Evolutionary conservation across 2,329 filamentous ascomycete genomes (phyloP).

Genomic region (Calonectria montana): DNA sequence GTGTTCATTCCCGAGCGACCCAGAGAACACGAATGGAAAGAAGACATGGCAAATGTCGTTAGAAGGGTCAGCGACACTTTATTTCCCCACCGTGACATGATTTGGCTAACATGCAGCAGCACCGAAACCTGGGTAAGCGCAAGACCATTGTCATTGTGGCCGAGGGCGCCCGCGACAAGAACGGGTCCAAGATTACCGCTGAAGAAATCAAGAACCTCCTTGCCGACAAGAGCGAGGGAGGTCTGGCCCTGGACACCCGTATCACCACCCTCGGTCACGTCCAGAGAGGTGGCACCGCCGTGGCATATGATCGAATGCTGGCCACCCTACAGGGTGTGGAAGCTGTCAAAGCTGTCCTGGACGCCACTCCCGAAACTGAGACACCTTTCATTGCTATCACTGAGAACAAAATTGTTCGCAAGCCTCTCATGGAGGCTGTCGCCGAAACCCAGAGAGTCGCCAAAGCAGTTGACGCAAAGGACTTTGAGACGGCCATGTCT

Average conservation of each 20-base stretch:
- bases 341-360: conserved; percentile 90
- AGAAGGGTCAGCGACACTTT: conserved; percentile 66
- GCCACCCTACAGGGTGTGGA: conserved; percentile 94
- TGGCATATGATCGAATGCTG: conserved; percentile 94
- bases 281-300: conserved; percentile 93
- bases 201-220: conserved; percentile 88
- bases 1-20: conserved; percentile 97
- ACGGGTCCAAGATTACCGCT: conserved; percentile 86
- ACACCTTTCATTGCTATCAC: conserved; percentile 96
- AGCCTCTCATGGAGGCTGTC: conserved; percentile 90
- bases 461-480: conserved; percentile 82
- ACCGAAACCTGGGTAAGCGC: conserved; percentile 89
- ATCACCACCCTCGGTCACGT: conserved; percentile 97
- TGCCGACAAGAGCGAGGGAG: conserved; percentile 72
- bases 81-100: neutral
- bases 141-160: conserved; percentile 99
- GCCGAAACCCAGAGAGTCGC: conserved; percentile 86
- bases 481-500: conserved; percentile 89
- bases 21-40: conserved; percentile 85
- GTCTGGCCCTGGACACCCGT: conserved; percentile 87
- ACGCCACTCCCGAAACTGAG: conserved; percentile 87
- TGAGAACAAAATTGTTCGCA: conserved; percentile 96
- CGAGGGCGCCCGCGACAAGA: conserved; percentile 88
- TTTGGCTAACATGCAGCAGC: conserved; percentile 61
- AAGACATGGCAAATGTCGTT: conserved; percentile 86